Conservation (phyloP, 2,329 filamentous ascomycete species). For the Pseudocercospora vitis region DNA sequence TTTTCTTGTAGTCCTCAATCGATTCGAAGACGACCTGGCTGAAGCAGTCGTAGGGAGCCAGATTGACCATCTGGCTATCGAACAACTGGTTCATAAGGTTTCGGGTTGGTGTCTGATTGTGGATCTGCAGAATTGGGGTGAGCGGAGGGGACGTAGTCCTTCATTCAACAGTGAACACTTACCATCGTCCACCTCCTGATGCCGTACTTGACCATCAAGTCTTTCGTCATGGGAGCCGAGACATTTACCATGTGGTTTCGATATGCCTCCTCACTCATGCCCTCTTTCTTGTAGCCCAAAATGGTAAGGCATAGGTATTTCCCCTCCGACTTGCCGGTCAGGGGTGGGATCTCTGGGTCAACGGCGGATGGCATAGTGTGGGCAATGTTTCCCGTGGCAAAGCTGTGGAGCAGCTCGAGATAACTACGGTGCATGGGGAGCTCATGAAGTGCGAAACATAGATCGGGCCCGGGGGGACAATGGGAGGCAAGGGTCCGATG, state of each 20-base stretch:
- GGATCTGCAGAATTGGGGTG: slow-evolving; percentile 39
- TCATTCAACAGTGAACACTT: slow-evolving; percentile 34
- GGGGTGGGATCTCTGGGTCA: background rate
- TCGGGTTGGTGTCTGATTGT: slow-evolving; percentile 42
- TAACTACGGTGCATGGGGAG: background rate
- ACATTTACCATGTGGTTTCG: slow-evolving; percentile 50
- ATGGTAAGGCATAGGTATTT: slow-evolving; percentile 46
- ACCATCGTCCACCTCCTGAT: slow-evolving; percentile 47
- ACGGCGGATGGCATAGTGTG: background rate
- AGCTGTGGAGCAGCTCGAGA: background rate
- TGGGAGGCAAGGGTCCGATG: background rate
- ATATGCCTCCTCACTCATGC: slow-evolving; percentile 53
- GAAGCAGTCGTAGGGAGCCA: slow-evolving; percentile 54
- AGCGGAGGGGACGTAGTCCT: background rate
- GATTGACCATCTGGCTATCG: slow-evolving; percentile 51
- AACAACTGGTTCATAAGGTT: slow-evolving; percentile 45
- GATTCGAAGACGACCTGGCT: slow-evolving; percentile 50
- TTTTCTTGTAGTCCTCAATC: slow-evolving; percentile 49
- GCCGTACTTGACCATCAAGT: slow-evolving; percentile 53
- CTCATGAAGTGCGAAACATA: background rate
- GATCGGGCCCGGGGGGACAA: background rate
- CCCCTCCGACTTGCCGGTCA: background rate
- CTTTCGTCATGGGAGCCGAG: slow-evolving; percentile 49
- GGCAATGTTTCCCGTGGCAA: background rate
- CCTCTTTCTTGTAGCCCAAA: slow-evolving; percentile 49